phyloP scores from a whole-genome alignment of 371 early-diverging fungal genomes.

The Mucor velutinosus region DNA sequence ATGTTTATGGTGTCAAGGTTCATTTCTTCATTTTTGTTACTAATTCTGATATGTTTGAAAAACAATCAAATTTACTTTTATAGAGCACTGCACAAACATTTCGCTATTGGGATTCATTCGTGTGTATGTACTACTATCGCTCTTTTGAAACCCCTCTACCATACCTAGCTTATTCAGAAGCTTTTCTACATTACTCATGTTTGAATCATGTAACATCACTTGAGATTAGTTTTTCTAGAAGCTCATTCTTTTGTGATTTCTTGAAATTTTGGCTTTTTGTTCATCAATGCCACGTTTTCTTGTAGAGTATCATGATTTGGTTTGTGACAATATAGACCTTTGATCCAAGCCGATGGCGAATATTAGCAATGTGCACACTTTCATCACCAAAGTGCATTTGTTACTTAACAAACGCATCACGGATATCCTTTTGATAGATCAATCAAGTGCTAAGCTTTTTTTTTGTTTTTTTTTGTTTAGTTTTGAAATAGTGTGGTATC shows the following conservation, averaged over 20 bases:
- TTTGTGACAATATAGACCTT: not conserved
- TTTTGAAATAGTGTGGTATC: not conserved
- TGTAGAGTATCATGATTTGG: not conserved
- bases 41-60: not conserved
- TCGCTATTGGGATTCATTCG: not conserved
- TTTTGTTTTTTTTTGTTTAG: too few species aligned
- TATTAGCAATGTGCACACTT: not conserved
- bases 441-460: too few species aligned
- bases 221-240: not conserved
- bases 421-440: too few species aligned
- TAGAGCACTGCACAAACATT: not conserved
- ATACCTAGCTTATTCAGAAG: too few species aligned
- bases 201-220: too few species aligned
- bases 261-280: not conserved
- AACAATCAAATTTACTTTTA: conserved; percentile 13
- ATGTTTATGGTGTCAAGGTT: not conserved
- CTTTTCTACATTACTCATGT: too few species aligned
- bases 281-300: not conserved
- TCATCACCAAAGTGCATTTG: not conserved
- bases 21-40: not conserved
- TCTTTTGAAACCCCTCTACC: not conserved
- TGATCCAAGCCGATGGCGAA: not conserved
- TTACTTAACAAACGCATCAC: not conserved
- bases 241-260: not conserved
- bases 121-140: not conserved